phyloP scores from a whole-genome alignment of 106 monocot species.

The Allium sativum region DNA sequence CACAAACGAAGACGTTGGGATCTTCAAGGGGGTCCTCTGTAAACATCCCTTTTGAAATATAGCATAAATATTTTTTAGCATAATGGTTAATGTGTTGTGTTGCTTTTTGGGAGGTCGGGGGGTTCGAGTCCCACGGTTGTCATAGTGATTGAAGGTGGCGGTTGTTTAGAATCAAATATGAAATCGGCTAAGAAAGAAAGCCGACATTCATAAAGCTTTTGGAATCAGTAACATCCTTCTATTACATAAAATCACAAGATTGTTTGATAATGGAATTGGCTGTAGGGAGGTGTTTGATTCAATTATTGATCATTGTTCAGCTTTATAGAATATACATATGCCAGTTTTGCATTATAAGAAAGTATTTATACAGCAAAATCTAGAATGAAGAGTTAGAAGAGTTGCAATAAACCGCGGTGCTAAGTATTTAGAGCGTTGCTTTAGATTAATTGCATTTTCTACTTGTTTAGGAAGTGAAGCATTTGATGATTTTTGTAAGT shows the following conservation, averaged over 20 bases:
- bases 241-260: conserved; percentile 68
- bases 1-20: too few relatives aligned
- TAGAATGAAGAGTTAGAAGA: conserved; percentile 79
- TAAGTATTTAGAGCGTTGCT: conserved; percentile 94
- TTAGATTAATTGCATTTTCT: conserved; percentile 86
- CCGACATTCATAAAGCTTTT: conserved; percentile 35
- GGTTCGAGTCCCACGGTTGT: too few relatives aligned
- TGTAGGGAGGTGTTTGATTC: conserved; percentile 86
- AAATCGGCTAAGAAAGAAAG: conserved; percentile 25
- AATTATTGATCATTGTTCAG: conserved; percentile 85
- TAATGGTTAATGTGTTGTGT: too few relatives aligned
- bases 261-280: conserved; percentile 91
- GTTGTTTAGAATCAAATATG: conserved; percentile 14
- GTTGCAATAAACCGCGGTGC: conserved; percentile 92
- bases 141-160: conserved; percentile 24
- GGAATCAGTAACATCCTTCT: conserved; percentile 84
- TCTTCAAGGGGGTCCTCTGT: too few relatives aligned
- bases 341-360: conserved; percentile 74
- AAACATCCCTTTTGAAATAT: too few relatives aligned
- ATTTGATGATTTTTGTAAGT: conserved; percentile 86
- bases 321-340: conserved; percentile 95
- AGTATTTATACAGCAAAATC: conserved; percentile 85
- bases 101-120: too few relatives aligned
- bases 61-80: too few relatives aligned
- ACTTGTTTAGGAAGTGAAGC: conserved; percentile 67